These are phyloP conservation scores for Stevia rebaudiana DNA, from an alignment of 140 eudicot genomes.

Conservation along the genomic window DNA sequence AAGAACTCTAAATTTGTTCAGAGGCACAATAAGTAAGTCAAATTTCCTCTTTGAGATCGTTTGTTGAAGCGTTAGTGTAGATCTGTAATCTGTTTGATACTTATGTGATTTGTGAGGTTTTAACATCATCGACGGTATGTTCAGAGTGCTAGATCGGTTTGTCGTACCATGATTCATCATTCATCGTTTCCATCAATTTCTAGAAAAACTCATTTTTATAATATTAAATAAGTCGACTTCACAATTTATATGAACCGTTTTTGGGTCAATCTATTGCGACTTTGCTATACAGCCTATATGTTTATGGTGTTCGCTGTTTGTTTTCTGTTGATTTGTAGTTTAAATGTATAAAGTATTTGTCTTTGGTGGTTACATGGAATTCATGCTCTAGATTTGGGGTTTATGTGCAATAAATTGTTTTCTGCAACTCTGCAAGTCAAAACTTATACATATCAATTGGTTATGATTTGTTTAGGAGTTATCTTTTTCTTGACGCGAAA, in stretches of 20 bases:
- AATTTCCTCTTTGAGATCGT: not conserved
- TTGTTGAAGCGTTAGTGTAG: not conserved
- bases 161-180: not conserved
- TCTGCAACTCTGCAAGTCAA: not conserved
- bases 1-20: constrained; percentile 62
- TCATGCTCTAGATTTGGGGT: not conserved
- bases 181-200: not conserved
- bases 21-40: constrained; percentile 47
- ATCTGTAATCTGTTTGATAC: not conserved
- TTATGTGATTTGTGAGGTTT: not conserved
- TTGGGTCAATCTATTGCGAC: not conserved
- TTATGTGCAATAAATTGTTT: not conserved
- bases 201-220: not conserved
- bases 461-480: not conserved
- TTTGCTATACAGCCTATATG: not conserved
- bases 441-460: not conserved
- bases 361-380: not conserved
- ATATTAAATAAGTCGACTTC: not conserved
- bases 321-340: not conserved
- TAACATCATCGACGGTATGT: not conserved
- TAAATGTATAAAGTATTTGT: not conserved
- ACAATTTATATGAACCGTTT: not conserved
- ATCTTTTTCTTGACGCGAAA: not conserved
- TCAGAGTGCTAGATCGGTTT: not conserved
- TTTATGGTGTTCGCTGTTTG: not conserved